Evolutionary conservation across 2,329 filamentous ascomycete species (phyloP).

Genomic region (Colletotrichum sp.): DNA sequence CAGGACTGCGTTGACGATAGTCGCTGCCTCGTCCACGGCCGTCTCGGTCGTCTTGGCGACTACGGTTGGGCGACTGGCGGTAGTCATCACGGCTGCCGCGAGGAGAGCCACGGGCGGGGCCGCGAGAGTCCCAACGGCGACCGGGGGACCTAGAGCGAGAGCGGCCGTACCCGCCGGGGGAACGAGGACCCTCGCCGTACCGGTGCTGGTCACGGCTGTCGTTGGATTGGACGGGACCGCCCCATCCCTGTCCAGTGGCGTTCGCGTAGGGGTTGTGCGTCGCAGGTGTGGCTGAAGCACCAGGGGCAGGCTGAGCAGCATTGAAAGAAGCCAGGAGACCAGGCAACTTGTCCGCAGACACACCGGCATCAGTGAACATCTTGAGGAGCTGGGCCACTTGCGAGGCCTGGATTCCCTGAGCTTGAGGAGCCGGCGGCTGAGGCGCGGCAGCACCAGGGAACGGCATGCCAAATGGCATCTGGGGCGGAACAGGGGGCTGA

Average conservation of each 20-base stretch:
- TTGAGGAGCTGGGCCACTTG: slow-evolving; percentile 79
- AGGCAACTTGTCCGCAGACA: slow-evolving; percentile 79
- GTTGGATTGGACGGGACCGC: slow-evolving; percentile 34
- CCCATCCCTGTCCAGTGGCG: slow-evolving; percentile 27
- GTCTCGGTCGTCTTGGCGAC: slow-evolving; percentile 59
- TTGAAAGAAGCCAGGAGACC: slow-evolving; percentile 59
- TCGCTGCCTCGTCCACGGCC: slow-evolving; percentile 62
- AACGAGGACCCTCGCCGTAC: slow-evolving; percentile 65
- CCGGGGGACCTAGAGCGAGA: slow-evolving; percentile 83
- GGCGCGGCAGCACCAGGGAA: slow-evolving; percentile 37
- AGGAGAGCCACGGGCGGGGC: slow-evolving; percentile 61
- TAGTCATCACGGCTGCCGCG: slow-evolving; percentile 69
- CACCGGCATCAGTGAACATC: slow-evolving; percentile 75
- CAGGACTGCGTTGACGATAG: slow-evolving; percentile 89
- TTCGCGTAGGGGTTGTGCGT: background rate
- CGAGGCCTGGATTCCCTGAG: slow-evolving; percentile 58
- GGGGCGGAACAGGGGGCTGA: slow-evolving; percentile 36
- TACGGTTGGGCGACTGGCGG: slow-evolving; percentile 69
- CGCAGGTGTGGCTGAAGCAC: slow-evolving; percentile 42
- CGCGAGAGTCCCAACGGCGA: slow-evolving; percentile 67
- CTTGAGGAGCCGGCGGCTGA: slow-evolving; percentile 43
- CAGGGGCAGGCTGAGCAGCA: slow-evolving; percentile 38
- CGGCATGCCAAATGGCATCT: background rate
- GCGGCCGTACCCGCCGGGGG: slow-evolving; percentile 65
- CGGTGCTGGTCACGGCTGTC: slow-evolving; percentile 61